These are phyloP conservation scores for Candida tropicalis DNA, from an alignment of 1,139 yeast species.

Conservation along the genomic window DNA sequence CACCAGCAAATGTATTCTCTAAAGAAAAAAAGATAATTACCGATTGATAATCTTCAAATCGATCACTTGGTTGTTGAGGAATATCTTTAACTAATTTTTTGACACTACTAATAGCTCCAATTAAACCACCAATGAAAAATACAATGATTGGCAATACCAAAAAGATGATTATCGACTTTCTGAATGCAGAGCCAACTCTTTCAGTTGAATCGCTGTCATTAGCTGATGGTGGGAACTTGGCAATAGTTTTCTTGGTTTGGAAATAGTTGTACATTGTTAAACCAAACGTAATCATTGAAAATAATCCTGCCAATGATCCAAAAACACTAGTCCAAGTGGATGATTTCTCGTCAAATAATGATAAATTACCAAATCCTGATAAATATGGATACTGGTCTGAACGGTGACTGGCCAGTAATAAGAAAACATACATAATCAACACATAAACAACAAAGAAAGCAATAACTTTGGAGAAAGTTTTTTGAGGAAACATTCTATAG, in stretches of 20 bases:
- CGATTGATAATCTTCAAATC: constrained; percentile 10
- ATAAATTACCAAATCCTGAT: constrained; percentile 4
- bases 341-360: constrained; percentile 1
- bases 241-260: constrained; percentile 32
- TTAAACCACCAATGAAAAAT: constrained; percentile 13
- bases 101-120: constrained; percentile 1
- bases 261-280: constrained; percentile 25
- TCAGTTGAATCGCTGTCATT: constrained; percentile 22
- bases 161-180: constrained; percentile 30
- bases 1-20: constrained; percentile 4
- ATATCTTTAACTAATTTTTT: neutral
- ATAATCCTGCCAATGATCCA: constrained; percentile 4
- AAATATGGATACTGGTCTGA: constrained; percentile 7
- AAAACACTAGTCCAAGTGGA: neutral
- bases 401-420: neutral
- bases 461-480: constrained; percentile 21
- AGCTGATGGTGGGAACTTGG: constrained; percentile 31
- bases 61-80: constrained; percentile 11
- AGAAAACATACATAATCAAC: constrained; percentile 8
- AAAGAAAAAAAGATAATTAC: constrained; percentile 5
- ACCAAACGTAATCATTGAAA: constrained; percentile 19
- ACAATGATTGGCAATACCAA: constrained; percentile 31
- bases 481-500: constrained; percentile 30
- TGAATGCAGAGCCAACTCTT: constrained; percentile 28
- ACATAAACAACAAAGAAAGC: constrained; percentile 19